Base-by-base conservation (phyloP, 768 basidiomycete genomes). In the Galerina marginata region DNA sequence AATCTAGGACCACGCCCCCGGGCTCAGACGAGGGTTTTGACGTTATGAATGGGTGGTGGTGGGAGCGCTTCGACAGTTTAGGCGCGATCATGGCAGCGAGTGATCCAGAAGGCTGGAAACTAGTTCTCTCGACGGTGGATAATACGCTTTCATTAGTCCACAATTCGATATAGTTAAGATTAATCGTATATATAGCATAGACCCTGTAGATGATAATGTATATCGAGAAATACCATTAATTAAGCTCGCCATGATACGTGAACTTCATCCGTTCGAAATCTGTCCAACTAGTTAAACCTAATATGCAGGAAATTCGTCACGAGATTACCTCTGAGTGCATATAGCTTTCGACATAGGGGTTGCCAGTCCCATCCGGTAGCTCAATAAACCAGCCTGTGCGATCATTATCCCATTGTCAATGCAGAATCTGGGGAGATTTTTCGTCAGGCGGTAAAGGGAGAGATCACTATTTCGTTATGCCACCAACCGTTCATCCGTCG, bases 341-440 rank as follows among this genome's bases (percentile, higher is more conserved):
- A 86, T 91, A 56, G 90, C 95, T 69, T 96, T 85, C 26, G 82
- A 72, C 29, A 99, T 70, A 2, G 90, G 83, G 0, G 95, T 98
- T 48, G 77, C 75, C 61, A 87, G 83, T 25, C 96, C 97, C 95
- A 96, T 98, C 2, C 97, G 84, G 72, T 87, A 95, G 62, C 89
- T 87, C 39, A 99, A 81, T 29, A 99, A 82, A 5, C 97, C 97
- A 6, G 97, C 97, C 70, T 99, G 97, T 2, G 97, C 96, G 56
- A 99, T 99, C 97, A 99, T 99, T 66, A 99, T 96, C 1, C 97
- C 97, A 66, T 99, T 99, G 73, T 99, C 97, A 61, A 99, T 99
- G 75, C 97, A 99, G 75, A 96, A 99, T 55, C 96, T 96, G 67
- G 26, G 16, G 3, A 52, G n/a, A 58, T 12, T 39, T 36, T 20